Evolutionary conservation across 176 grass and related monocot genomes (phyloP), one percentile per base, ranked within the genome.

Genomic region (Hsuehochloa calcarea): DNA sequence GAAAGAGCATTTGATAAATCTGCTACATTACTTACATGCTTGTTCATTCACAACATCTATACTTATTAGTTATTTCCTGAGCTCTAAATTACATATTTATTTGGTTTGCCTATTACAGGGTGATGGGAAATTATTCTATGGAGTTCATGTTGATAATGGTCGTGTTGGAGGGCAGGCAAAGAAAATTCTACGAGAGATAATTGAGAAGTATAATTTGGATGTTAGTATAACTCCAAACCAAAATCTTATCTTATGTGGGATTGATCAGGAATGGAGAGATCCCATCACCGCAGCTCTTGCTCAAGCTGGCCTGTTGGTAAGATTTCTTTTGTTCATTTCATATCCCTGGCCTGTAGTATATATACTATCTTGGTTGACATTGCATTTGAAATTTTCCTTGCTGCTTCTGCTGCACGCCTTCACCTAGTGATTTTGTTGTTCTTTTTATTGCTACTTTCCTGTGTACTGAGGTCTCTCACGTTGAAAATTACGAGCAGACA

Each of bases 101-200:
- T 47, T 72, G 20, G 39, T 73, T 40, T 69, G 16, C 12, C 16
- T 45, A 37, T 70, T 87, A 26, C 80, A 99, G 96, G 96, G 96
- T 77, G 91, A 99, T 92, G 93, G 96, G 9, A 79, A 86, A 81
- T 71, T 99, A 71, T 99, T 99, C 75, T 99, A 92, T 59, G 96
- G 96, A 65, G 84, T 99, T 45, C 93, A 99, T 89, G 82, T 99
- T 91, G 96, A 99, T 70, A 99, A 87, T 80, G 96, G 96, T 22
- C 96, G 96, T 50, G 88, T 99, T n/a, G 84, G 83, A 46, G 96
- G 93, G 31, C 88, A 72, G 31, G 80, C 82, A 74, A 99, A 99
- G 91, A 94, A 94, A 92, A 92, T 88, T 72, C 84, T 99, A 70
- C 89, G 93, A 78, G 90, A 92, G 39, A 91, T 99, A 91, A 96